Evolutionary conservation across 2,329 filamentous ascomycete genomes (phyloP).

Genomic region (Alternaria sp.): DNA sequence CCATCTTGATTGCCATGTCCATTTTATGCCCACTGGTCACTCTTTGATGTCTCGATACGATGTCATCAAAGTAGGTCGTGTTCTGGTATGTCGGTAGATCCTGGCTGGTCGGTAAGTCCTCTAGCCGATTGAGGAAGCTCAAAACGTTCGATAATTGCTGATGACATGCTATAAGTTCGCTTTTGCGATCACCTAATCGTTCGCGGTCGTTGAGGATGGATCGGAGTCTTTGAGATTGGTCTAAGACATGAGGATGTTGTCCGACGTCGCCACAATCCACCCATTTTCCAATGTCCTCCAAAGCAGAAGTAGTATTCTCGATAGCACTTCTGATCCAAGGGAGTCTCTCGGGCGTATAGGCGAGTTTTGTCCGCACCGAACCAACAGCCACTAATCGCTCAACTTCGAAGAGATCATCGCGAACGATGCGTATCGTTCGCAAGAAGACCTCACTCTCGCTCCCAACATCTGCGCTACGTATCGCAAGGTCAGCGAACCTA

Average conservation of each 20-base stretch:
- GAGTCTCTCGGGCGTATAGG: constrained; percentile 24
- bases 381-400: constrained; percentile 26
- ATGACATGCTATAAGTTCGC: constrained; percentile 34
- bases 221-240: constrained; percentile 24
- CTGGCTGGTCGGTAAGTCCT: constrained; percentile 12
- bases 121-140: constrained; percentile 26
- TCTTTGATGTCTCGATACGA: not conserved
- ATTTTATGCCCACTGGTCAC: not conserved
- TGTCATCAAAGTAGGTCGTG: constrained; percentile 15
- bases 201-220: constrained; percentile 38
- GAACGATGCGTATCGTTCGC: constrained; percentile 34
- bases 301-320: constrained; percentile 27
- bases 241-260: constrained; percentile 29
- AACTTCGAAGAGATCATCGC: constrained; percentile 32
- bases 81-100: constrained; percentile 12
- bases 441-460: constrained; percentile 39
- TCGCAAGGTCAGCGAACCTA: constrained; percentile 35
- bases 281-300: constrained; percentile 39
- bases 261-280: constrained; percentile 30
- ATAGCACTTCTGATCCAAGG: constrained; percentile 31
- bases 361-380: constrained; percentile 24
- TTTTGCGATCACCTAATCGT: constrained; percentile 32
- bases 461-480: constrained; percentile 31
- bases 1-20: not conserved
- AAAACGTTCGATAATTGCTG: constrained; percentile 38